Percentiles rank a stretch among this genome's conserved stretches.
phyloP scores from a whole-genome alignment of 495 filamentous ascomycete genomes.

The Penicillium verhagenii region DNA sequence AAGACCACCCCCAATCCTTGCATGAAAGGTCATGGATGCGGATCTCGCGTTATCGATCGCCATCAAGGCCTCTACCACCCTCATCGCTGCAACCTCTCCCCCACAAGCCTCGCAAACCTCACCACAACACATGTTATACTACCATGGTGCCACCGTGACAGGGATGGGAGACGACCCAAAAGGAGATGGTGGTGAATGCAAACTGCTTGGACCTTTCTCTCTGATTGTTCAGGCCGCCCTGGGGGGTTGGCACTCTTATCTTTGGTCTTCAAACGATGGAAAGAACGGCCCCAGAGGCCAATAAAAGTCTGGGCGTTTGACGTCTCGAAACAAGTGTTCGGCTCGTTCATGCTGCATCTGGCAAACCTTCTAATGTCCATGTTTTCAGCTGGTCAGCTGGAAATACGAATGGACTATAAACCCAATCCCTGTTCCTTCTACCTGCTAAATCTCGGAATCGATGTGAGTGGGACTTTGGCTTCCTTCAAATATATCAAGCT shows the following conservation, averaged over 20 bases:
- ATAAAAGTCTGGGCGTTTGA: conserved; percentile 96
- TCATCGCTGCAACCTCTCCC: conserved; percentile 17
- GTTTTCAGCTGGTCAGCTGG: conserved; percentile 79
- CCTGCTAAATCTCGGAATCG: conserved; percentile 86
- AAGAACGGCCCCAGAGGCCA: conserved; percentile 87
- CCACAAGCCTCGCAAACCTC: conserved; percentile 14
- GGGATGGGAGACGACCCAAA: conserved; percentile 8
- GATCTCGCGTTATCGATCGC: conserved; percentile 5
- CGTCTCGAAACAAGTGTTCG: conserved; percentile 96
- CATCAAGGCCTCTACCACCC: conserved; percentile 19
- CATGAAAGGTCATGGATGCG: not conserved
- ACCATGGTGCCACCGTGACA: conserved; percentile 15
- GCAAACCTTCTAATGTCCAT: conserved; percentile 94
- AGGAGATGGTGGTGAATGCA: conserved; percentile 66
- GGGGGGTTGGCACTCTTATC: conserved; percentile 79
- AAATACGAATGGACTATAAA: conserved; percentile 57
- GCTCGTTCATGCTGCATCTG: conserved; percentile 82
- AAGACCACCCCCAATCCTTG: not conserved
- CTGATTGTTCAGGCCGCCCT: conserved; percentile 82
- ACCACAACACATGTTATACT: conserved; percentile 15
- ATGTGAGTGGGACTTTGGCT: conserved; percentile 60
- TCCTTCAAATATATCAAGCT: not conserved
- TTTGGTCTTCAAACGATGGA: conserved; percentile 89
- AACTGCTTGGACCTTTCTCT: conserved; percentile 81
- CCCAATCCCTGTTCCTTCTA: conserved; percentile 98